Conservation (phyloP, 192 early-diverging fungal species). For the Rhizophagus prolifer region DNA sequence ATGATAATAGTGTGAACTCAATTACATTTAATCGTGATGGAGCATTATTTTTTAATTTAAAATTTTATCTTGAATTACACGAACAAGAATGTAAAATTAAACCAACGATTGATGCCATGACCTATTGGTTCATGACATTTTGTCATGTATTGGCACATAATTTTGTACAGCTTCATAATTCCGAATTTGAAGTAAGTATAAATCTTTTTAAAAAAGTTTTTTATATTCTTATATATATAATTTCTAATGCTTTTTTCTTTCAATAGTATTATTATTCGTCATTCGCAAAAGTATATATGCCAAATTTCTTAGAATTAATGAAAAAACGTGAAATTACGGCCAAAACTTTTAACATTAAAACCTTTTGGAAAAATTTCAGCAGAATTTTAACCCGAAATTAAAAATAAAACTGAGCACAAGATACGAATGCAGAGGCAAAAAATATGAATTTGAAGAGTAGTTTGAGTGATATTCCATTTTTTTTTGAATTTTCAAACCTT, state of each 20-base stretch:
- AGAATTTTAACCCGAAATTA: too few relatives aligned
- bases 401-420: too few relatives aligned
- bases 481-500: too few relatives aligned
- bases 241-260: not conserved
- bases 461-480: too few relatives aligned
- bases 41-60: conserved; percentile 79
- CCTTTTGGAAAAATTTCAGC: too few relatives aligned
- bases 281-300: conserved; percentile 70
- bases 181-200: conserved; percentile 64
- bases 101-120: conserved; percentile 39
- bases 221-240: too few relatives aligned
- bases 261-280: conserved; percentile 70
- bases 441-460: too few relatives aligned
- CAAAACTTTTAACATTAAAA: too few relatives aligned
- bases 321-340: not conserved
- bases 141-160: conserved; percentile 86
- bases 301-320: conserved; percentile 37
- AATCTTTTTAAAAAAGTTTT: not conserved
- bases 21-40: conserved; percentile 81
- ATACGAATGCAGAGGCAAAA: too few relatives aligned
- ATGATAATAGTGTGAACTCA: conserved; percentile 63
- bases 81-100: conserved; percentile 36
- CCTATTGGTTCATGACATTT: conserved; percentile 84
- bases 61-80: conserved; percentile 74
- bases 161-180: conserved; percentile 66